These are phyloP conservation scores for Geotrichum cucujoidarum DNA, from an alignment of 1,139 yeast genomes.

Conservation along the genomic window DNA sequence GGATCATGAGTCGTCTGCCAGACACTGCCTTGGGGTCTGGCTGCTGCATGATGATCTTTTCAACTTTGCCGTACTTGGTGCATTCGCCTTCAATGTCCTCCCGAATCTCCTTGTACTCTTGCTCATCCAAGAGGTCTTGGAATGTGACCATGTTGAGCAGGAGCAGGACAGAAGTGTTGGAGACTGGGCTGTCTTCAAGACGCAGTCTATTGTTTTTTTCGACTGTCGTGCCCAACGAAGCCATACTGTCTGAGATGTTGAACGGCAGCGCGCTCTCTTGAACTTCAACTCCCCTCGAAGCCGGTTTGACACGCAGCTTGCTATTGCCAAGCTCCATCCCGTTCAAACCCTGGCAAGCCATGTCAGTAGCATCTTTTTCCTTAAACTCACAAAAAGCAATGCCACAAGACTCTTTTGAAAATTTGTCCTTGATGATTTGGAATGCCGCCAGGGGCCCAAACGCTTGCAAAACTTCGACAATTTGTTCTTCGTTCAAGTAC, in stretches of 20 bases:
- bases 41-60: conserved; percentile 57
- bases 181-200: conserved; percentile 8
- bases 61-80: conserved; percentile 49
- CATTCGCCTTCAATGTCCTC: conserved; percentile 54
- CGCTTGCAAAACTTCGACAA: conserved; percentile 38
- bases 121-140: conserved; percentile 55
- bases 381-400: conserved; percentile 43
- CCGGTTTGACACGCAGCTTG: conserved; percentile 35
- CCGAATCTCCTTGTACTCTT: conserved; percentile 46
- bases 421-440: conserved; percentile 36
- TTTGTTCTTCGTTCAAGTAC: conserved; percentile 38
- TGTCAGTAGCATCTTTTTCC: conserved; percentile 29
- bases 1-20: conserved; percentile 21
- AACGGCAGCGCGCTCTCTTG: conserved; percentile 27
- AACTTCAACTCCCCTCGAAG: conserved; percentile 36
- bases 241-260: conserved; percentile 27
- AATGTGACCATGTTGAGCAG: conserved; percentile 62
- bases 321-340: conserved; percentile 35
- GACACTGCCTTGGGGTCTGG: conserved; percentile 50
- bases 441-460: conserved; percentile 39
- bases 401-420: conserved; percentile 39
- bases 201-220: conserved; percentile 12
- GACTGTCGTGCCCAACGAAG: conserved; percentile 21
- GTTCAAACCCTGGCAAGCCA: conserved; percentile 32
- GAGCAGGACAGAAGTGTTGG: conserved; percentile 50